Base-by-base conservation (phyloP, 345 rosid genomes). In the Gossypium turneri region DNA sequence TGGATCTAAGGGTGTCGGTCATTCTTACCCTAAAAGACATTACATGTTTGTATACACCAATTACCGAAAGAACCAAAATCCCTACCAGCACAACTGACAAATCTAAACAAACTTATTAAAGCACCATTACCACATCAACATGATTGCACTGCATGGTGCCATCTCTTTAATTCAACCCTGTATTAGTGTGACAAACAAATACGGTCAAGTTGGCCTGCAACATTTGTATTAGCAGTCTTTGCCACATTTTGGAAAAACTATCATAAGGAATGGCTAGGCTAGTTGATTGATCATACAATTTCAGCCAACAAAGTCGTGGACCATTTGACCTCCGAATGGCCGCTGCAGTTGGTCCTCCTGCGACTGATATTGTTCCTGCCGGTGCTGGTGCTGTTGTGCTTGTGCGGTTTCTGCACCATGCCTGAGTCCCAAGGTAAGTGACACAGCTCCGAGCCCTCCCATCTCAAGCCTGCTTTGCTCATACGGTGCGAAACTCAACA, bases 271-370 rank as follows among this genome's bases (percentile, higher is more conserved):
- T 12, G 16, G 61, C 61, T 57, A 57, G 27, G 19, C 20, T 15
- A 67, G 57, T 38, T 22, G 19, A 19, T 47, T 19, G 2, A n/a
- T 24, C 8, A 4, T 10, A 69, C 4, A 69, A 17, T 16, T 25
- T 83, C 82, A 86, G 69, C 84, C 93, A 9, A 67, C 88, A 70
- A 85, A 84, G 76, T 89, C 91, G 55, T 81, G 87, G 68, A 87
- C 72, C 78, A 81, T 81, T 60, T 79, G 87, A 66, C 87, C 88
- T 29, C 87, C 93, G 58, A 78, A 82, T 45, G 74, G 86, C 75
- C 60, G 75, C 75, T 79, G 51, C 44, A 82, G 86, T 48, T 79
- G 85, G 76, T 84, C 77, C 34, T 80, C 85, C 12, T 77, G 92
- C 15, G 47, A 77, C 7, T 82, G 85, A 52, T 76, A 67, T 4